phyloP scores from a whole-genome alignment of 768 basidiomycete genomes.

The Tricholoma flavovirens region DNA sequence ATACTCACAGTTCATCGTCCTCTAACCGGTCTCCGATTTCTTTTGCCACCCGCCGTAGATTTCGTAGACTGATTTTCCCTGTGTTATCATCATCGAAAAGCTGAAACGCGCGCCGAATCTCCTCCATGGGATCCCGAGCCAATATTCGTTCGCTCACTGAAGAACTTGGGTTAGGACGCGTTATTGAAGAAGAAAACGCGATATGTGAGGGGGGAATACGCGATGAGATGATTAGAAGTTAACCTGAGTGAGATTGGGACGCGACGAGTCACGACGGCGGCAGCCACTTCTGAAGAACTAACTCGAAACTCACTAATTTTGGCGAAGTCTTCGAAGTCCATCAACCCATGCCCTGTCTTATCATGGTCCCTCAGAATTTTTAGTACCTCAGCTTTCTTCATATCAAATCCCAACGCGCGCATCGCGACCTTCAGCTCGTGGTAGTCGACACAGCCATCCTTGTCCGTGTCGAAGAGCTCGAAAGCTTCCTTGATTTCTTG shows the following conservation, averaged over 20 bases:
- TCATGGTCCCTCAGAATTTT: slow-evolving; percentile 91
- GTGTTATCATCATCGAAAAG: slow-evolving; percentile 96
- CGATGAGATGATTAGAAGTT: background rate
- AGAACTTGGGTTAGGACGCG: slow-evolving; percentile 11
- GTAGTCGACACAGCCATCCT: slow-evolving; percentile 93
- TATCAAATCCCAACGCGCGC: slow-evolving; percentile 94
- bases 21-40: slow-evolving; percentile 94
- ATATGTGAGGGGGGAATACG: background rate
- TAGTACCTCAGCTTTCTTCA: slow-evolving; percentile 97
- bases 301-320: slow-evolving; percentile 71
- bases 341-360: slow-evolving; percentile 73
- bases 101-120: slow-evolving; percentile 93
- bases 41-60: slow-evolving; percentile 89
- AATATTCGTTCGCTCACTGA: slow-evolving; percentile 93
- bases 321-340: slow-evolving; percentile 91
- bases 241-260: background rate
- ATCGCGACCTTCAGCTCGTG: slow-evolving; percentile 99
- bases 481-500: slow-evolving; percentile 99
- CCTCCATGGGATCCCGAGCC: slow-evolving; percentile 92
- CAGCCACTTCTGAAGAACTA: background rate
- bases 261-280: slow-evolving; percentile 1
- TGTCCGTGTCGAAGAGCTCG: slow-evolving; percentile 98
- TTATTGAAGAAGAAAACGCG: background rate
- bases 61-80: slow-evolving; percentile 88
- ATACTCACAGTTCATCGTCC: slow-evolving; percentile 90